A percentile compares a stretch with the other conserved stretches of the same genome.
Conservation (phyloP, 805 yeast genomes). For the Torulaspora indica region DNA sequence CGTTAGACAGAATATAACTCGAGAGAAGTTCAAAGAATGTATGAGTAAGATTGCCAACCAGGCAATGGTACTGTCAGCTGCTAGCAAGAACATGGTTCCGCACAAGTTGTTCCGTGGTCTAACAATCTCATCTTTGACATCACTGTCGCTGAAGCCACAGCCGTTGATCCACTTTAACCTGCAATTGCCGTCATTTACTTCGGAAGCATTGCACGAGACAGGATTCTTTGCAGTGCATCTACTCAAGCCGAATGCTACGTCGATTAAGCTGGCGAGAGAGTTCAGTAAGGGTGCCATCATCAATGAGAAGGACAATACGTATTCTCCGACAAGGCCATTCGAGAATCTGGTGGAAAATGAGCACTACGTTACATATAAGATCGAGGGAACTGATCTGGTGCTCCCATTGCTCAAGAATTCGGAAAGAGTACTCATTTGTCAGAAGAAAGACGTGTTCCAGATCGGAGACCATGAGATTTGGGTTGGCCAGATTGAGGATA, state of each 20-base stretch:
- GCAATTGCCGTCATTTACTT: constrained; percentile 80
- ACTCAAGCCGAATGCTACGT: constrained; percentile 53
- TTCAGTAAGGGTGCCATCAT: constrained; percentile 56
- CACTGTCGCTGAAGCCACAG: constrained; percentile 69
- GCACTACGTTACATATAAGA: constrained; percentile 36
- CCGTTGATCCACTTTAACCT: constrained; percentile 83
- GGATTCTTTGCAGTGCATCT: constrained; percentile 69
- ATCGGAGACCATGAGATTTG: constrained; percentile 89
- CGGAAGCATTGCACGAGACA: constrained; percentile 54
- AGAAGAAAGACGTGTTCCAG: constrained; percentile 45
- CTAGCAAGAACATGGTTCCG: constrained; percentile 33
- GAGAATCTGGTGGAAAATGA: constrained; percentile 35
- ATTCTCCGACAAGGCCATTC: constrained; percentile 51
- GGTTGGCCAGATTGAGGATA: constrained; percentile 71
- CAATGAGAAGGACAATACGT: constrained; percentile 25
- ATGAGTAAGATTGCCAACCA: constrained; percentile 48
- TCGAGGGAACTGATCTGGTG: constrained; percentile 21
- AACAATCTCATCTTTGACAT: constrained; percentile 81
- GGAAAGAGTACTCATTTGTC: constrained; percentile 61
- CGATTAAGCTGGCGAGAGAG: constrained; percentile 57
- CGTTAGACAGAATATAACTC: constrained; percentile 17
- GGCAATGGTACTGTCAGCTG: constrained; percentile 57
- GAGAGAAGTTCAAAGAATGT: constrained; percentile 35
- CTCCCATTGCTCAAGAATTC: constrained; percentile 56
- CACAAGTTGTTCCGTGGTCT: constrained; percentile 47